Conservation (phyloP, 2,329 filamentous ascomycete genomes). For the Calonectria pseudoturangicola region DNA sequence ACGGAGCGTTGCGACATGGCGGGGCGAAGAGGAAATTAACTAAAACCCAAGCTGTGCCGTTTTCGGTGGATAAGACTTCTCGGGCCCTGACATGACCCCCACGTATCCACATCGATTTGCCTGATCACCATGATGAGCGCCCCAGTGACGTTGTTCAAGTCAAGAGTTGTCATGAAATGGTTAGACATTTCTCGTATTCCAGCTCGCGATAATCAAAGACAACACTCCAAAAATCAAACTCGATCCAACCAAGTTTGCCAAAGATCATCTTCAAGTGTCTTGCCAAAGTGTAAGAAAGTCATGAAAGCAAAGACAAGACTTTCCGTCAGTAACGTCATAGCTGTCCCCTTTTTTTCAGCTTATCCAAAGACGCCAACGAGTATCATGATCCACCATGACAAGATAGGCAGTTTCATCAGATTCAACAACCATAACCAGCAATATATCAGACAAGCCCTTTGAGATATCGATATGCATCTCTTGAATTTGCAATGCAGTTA, state of each 20-base stretch:
- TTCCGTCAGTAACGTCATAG: not conserved
- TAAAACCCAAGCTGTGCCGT: constrained; percentile 18
- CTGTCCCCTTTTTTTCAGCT: not conserved
- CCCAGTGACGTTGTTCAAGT: not conserved
- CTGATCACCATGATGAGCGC: constrained; percentile 16
- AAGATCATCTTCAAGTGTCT: not conserved
- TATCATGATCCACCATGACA: not conserved
- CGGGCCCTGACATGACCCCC: constrained; percentile 23
- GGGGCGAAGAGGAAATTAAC: constrained; percentile 4
- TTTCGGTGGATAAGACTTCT: constrained; percentile 26
- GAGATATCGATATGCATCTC: too few species aligned
- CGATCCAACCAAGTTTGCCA: not conserved
- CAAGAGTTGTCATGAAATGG: constrained; percentile 5
- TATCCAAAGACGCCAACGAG: not conserved
- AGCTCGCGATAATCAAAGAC: not conserved
- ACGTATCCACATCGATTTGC: constrained; percentile 14
- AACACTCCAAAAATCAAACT: not conserved
- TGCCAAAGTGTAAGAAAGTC: not conserved
- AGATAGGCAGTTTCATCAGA: not conserved
- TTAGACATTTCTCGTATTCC: not conserved
- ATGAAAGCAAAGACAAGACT: not conserved
- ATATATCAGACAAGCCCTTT: too few species aligned
- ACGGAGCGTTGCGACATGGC: constrained; percentile 12
- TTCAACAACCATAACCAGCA: not conserved
- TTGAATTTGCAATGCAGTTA: too few species aligned